These are phyloP conservation scores for Corylus heterophylla DNA, from an alignment of 306 rosid genomes.

Conservation along the genomic window DNA sequence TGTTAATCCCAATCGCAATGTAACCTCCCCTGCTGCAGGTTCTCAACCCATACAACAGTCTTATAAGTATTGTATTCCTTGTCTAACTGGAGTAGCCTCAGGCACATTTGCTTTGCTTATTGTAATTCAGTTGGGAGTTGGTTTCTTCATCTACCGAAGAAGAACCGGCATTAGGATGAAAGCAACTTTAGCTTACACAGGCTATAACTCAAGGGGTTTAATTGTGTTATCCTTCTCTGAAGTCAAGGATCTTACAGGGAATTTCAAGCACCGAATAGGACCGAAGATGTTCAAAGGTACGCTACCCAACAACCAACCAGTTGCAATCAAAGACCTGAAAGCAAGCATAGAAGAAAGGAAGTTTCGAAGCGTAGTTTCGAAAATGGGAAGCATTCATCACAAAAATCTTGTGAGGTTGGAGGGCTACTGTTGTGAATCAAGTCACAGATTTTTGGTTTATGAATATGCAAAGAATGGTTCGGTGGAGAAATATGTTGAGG, in stretches of 20 bases:
- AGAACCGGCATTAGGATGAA: conserved; percentile 35
- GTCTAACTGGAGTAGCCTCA: conserved; percentile 59
- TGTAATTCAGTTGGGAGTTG: conserved; percentile 56
- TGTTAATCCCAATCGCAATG: conserved; percentile 45
- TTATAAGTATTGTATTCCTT: conserved; percentile 48
- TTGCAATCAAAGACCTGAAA: conserved; percentile 56
- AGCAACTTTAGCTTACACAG: conserved; percentile 34
- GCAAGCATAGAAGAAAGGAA: conserved; percentile 62
- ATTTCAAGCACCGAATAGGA: conserved; percentile 58
- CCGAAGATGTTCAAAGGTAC: conserved; percentile 62
- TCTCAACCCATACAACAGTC: conserved; percentile 27
- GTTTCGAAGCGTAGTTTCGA: conserved; percentile 55
- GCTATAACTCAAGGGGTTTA: conserved; percentile 53
- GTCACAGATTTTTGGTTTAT: conserved; percentile 54
- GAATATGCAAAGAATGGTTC: conserved; percentile 68
- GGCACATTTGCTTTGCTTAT: conserved; percentile 50
- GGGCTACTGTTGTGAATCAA: conserved; percentile 76
- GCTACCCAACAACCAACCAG: conserved; percentile 42
- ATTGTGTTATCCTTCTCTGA: conserved; percentile 55
- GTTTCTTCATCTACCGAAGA: conserved; percentile 51
- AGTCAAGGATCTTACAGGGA: conserved; percentile 56
- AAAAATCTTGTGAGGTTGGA: conserved; percentile 72
- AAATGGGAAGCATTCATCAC: conserved; percentile 70
- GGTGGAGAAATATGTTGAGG: conserved; percentile 46
- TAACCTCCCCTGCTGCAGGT: conserved; percentile 20